phyloP scores from a whole-genome alignment of 345 rosid species.

The Eutrema japonicum region DNA sequence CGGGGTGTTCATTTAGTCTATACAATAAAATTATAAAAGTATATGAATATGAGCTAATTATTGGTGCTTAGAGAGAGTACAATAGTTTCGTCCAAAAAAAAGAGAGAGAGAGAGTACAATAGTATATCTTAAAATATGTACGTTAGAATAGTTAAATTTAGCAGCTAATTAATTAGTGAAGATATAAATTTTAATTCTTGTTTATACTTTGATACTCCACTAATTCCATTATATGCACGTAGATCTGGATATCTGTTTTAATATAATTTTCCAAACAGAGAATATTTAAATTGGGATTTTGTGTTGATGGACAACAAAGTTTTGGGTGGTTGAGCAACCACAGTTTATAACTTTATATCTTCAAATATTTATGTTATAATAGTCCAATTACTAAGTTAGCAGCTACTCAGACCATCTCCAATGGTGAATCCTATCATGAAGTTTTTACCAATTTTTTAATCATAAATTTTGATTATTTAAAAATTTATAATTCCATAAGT shows the following conservation, averaged over 20 bases:
- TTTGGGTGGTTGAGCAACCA: conserved; percentile 1
- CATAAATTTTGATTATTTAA: no score
- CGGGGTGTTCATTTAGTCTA: no score
- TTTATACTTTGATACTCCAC: not conserved
- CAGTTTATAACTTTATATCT: no score
- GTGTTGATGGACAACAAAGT: not conserved
- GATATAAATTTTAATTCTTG: no score
- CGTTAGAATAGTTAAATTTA: not conserved
- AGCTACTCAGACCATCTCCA: no score
- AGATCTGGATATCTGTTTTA: not conserved
- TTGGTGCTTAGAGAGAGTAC: not conserved
- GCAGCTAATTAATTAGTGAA: not conserved
- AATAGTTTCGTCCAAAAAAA: no score
- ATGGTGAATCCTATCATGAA: no score
- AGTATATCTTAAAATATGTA: not conserved
- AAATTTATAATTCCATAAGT: no score
- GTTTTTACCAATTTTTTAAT: no score
- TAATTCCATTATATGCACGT: not conserved
- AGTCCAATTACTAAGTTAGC: no score
- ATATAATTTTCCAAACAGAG: not conserved
- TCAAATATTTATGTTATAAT: not conserved
- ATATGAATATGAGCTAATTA: not conserved
- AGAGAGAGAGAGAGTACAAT: no score
- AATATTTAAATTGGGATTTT: not conserved
- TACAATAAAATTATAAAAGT: not conserved